Base-by-base conservation (phyloP, 1,284 basidiomycete genomes). In the Anthracocystis walkeri region DNA sequence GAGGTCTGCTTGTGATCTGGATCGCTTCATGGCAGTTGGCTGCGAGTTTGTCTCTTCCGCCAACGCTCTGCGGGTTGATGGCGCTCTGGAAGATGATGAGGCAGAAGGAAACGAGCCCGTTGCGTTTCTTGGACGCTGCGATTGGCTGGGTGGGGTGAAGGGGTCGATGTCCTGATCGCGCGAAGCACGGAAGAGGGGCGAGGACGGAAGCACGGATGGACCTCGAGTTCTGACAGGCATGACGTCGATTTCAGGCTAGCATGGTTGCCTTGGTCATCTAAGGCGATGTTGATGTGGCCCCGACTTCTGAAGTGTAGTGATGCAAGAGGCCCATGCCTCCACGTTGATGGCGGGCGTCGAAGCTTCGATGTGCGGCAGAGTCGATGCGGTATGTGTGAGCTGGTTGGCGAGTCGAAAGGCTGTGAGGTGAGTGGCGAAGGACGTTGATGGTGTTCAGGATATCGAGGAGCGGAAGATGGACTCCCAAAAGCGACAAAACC, bases 101-200 rank as follows among this genome's bases (percentile, higher is more conserved):
- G 38, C 29, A 11, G 50, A 25, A 10, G 42, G 41, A 29, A 35
- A 25, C 18, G 62, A 31, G 3, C 31, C n/a, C 10, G 50, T 42
- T 6, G 16, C 49, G 38, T 11, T 18, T 1, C 4, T 7, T 35
- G 40, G 41, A 23, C 50, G 55, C 29, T 58, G 66, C 10, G 66
- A 55, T 16, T 55, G 44, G 25, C 4, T 14, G 10, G 14, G 54
- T 16, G 55, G 51, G n/a, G 54, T 18, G 27, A 54, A 71, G 6
- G 68, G 68, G 45, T 65, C 68, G 49, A 71, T 65, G 42, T 65
- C 68, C 35, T 71, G 68, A 46, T 71, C 62, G 20, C 62, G 68
- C 4, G 58, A 57, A n/a, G 56, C 66, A 56, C 66, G 49, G 29
- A 58, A 35, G 16, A 64, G 35, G 25, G 52, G 42, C 11, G 58